phyloP scores from a whole-genome alignment of 495 filamentous ascomycete species.

The Aspergillus coremiiformis region DNA sequence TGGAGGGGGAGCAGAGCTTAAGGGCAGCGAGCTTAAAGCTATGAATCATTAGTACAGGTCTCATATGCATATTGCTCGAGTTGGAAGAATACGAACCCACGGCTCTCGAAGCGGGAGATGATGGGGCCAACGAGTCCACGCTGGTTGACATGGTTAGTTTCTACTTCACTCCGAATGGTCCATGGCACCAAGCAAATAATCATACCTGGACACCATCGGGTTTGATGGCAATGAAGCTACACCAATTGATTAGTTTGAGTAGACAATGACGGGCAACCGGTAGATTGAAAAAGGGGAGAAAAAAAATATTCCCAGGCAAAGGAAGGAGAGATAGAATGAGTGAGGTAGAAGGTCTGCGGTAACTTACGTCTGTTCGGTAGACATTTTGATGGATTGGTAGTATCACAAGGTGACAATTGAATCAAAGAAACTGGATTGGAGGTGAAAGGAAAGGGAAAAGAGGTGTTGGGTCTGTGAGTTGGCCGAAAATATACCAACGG shows the following conservation, averaged over 20 bases:
- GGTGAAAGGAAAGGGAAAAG: constrained; percentile 11
- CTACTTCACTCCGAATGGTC: constrained; percentile 10
- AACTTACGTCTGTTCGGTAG: constrained; percentile 88
- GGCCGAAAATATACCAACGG: constrained; percentile 24
- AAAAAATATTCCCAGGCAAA: constrained; percentile 1
- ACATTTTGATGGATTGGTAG: constrained; percentile 56
- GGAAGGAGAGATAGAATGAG: constrained; percentile 2
- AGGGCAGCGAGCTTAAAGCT: constrained; percentile 97
- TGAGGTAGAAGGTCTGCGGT: constrained; percentile 3
- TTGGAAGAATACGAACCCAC: constrained; percentile 54
- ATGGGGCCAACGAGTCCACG: constrained; percentile 95
- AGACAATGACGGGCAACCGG: constrained; percentile 19
- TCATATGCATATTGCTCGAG: not conserved
- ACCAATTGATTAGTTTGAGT: constrained; percentile 41
- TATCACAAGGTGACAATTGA: constrained; percentile 20
- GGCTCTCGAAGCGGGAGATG: constrained; percentile 92
- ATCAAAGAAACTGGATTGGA: constrained; percentile 24
- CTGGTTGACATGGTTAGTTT: constrained; percentile 40
- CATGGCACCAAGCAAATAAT: constrained; percentile 2
- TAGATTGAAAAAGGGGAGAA: constrained; percentile 6
- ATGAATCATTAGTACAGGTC: constrained; percentile 14
- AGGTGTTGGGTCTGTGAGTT: constrained; percentile 16
- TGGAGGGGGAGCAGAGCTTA: constrained; percentile 81
- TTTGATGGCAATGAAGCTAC: constrained; percentile 98
- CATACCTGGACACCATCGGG: constrained; percentile 97